Evolutionary conservation across 345 rosid species (phyloP).

Genomic region (Pugionium dolabratum): DNA sequence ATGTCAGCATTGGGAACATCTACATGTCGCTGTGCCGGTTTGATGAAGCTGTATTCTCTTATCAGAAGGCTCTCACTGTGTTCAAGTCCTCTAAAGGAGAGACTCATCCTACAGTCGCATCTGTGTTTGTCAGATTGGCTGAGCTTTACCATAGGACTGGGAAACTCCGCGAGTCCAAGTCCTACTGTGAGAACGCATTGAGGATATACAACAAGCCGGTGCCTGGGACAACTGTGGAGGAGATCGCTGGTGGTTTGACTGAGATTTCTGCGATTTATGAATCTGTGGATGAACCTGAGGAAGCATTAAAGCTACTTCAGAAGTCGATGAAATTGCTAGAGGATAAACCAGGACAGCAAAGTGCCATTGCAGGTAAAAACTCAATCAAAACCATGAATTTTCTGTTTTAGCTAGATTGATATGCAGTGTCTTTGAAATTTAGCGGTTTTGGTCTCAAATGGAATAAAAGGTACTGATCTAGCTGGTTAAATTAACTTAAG

Average conservation of each 20-base stretch:
- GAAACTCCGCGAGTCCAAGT: conserved; percentile 89
- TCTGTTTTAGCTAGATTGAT: background rate
- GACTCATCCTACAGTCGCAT: conserved; percentile 90
- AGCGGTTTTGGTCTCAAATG: background rate
- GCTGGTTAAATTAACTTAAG: too few relatives aligned
- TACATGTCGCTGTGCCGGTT: conserved; percentile 89
- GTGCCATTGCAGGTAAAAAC: conserved; percentile 60
- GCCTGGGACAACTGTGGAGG: conserved; percentile 93
- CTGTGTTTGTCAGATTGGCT: conserved; percentile 91
- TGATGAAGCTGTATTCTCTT: conserved; percentile 94
- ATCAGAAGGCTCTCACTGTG: conserved; percentile 97
- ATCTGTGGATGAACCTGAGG: conserved; percentile 98
- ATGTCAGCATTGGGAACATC: conserved; percentile 91
- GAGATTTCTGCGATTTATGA: conserved; percentile 96
- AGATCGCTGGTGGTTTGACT: conserved; percentile 82
- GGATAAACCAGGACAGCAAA: conserved; percentile 98
- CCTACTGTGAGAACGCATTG: conserved; percentile 89
- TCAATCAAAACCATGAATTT: background rate
- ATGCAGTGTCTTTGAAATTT: background rate
- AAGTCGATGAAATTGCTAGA: conserved; percentile 92
- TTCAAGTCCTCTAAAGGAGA: conserved; percentile 96
- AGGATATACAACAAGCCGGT: conserved; percentile 93
- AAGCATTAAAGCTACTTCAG: conserved; percentile 91
- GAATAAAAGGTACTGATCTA: too few relatives aligned
- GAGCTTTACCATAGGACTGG: conserved; percentile 96